phyloP scores from a whole-genome alignment of 1,284 basidiomycete genomes.

The Moesziomyces sp. region DNA sequence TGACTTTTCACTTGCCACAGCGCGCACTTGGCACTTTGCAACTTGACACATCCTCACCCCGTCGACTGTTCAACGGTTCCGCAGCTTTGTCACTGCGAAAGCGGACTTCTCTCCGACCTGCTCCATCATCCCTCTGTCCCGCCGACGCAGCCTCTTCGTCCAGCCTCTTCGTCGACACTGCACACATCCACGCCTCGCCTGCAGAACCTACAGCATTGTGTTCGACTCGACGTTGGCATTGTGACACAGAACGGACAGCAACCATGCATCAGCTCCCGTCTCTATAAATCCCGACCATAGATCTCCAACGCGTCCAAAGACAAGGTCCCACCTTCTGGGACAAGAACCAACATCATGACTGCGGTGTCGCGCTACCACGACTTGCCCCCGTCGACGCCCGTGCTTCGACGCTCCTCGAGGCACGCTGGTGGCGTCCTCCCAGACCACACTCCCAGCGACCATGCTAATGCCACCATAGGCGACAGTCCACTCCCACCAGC shows the following conservation, averaged over 20 bases:
- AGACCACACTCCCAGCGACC: slow-evolving; percentile 39
- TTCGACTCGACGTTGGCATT: neutral
- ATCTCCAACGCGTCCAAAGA: neutral
- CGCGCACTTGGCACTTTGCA: neutral
- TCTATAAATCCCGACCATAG: neutral
- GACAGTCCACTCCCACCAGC: slow-evolving; percentile 47
- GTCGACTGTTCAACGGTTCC: neutral
- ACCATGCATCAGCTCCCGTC: slow-evolving; percentile 22
- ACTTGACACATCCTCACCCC: neutral
- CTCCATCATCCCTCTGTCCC: neutral
- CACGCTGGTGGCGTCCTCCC: slow-evolving; percentile 14
- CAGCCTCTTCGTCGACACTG: neutral
- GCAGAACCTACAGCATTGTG: neutral
- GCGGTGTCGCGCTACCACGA: slow-evolving; percentile 33
- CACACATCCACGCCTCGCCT: neutral
- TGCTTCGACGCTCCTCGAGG: slow-evolving; percentile 34
- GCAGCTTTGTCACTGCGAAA: too few species aligned
- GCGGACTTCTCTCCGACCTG: neutral
- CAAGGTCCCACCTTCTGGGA: neutral
- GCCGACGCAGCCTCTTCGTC: neutral
- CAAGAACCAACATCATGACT: slow-evolving; percentile 24
- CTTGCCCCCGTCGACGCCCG: slow-evolving; percentile 33
- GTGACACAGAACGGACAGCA: slow-evolving; percentile 1
- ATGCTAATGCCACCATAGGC: slow-evolving; percentile 39
- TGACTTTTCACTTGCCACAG: neutral